Base-by-base conservation (phyloP, 2,329 filamentous ascomycete genomes). In the Ceratocystis huliohia region DNA sequence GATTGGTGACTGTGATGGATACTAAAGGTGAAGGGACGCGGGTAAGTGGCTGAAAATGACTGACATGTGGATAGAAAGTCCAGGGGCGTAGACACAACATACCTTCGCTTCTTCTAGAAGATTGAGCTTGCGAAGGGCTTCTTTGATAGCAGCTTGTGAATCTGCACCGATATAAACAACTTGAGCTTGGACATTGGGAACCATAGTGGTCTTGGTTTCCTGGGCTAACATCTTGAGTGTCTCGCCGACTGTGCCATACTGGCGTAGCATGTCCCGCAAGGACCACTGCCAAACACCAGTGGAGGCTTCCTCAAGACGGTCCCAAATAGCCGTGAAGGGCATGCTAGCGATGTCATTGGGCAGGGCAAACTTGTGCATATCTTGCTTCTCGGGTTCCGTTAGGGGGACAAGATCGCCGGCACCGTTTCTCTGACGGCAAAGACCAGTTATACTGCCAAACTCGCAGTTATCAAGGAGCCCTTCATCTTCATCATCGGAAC, bases 231-330 rank as follows among this genome's bases (percentile, higher is more conserved):
- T 22, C 8, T 30, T 33, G 15, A 66, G 44, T n/a, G 45, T 63
- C 46, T 66, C 65, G 22, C 45, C 46, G 6, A 66, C 61, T 15
- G 41, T 57, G n/a, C 46, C 59, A 37, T 63, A 66, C 41, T 66
- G 65, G 20, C 61, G 62, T 10, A 66, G 41, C 2, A 64, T 22
- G 37, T 66, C 46, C 13, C 61, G 25, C 17, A 66, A 17, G 2
- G 30, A 25, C 65, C 48, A 63, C 15, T 64, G 61, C 48, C 45
- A 63, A n/a, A 30, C 45, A 48, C 15, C 50, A 8, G 20, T 45
- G 1, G 46, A 44, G 28, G 6, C 22, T 20, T 48, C 37, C 33
- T 33, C 37, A 25, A 66, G 8, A 1, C 41, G 28, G 50, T 66
- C 61, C 65, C 65, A 66, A 20, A 66, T 37, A 7, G 62, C 62